These are phyloP conservation scores for Dothideomycetes sp. DNA, from an alignment of 2,329 filamentous ascomycete genomes.

Conservation along the genomic window DNA sequence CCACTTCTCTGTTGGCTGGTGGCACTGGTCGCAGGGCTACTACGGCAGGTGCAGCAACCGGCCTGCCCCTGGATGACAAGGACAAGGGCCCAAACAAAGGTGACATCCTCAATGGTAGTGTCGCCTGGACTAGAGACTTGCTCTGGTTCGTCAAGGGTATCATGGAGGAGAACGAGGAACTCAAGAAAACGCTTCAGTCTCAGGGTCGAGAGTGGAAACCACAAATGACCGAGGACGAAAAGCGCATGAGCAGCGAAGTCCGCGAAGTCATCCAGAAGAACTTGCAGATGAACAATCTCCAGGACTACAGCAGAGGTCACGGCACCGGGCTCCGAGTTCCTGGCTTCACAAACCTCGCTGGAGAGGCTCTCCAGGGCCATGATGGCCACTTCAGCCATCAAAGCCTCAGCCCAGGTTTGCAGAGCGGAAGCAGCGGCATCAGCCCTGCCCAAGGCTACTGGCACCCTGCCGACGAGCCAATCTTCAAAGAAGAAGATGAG, in stretches of 20 bases:
- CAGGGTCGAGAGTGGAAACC: constrained; percentile 71
- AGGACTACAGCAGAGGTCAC: constrained; percentile 64
- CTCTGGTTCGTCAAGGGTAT: constrained; percentile 95
- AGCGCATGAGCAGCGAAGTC: constrained; percentile 89
- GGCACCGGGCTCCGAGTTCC: constrained; percentile 85
- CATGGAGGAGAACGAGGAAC: constrained; percentile 78
- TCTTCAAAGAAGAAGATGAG: constrained; percentile 92
- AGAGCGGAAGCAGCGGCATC: constrained; percentile 55
- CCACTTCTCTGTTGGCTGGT: constrained; percentile 80
- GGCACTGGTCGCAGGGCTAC: constrained; percentile 69
- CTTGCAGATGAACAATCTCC: constrained; percentile 37
- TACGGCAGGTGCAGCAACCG: constrained; percentile 69
- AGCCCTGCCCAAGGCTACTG: constrained; percentile 46
- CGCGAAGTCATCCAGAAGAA: constrained; percentile 79
- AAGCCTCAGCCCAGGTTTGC: constrained; percentile 43
- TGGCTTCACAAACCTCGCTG: constrained; percentile 83
- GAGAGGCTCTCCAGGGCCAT: constrained; percentile 59
- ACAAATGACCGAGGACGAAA: constrained; percentile 81
- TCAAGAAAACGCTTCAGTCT: constrained; percentile 64
- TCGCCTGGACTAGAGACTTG: constrained; percentile 92
- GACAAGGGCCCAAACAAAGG: constrained; percentile 99
- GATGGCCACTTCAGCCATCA: constrained; percentile 21
- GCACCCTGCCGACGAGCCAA: constrained; percentile 33
- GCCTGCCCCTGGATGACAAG: constrained; percentile 88
- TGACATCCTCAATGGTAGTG: constrained; percentile 92